phyloP scores from a whole-genome alignment of 1,284 basidiomycete genomes.

The Coniferiporia weirii region DNA sequence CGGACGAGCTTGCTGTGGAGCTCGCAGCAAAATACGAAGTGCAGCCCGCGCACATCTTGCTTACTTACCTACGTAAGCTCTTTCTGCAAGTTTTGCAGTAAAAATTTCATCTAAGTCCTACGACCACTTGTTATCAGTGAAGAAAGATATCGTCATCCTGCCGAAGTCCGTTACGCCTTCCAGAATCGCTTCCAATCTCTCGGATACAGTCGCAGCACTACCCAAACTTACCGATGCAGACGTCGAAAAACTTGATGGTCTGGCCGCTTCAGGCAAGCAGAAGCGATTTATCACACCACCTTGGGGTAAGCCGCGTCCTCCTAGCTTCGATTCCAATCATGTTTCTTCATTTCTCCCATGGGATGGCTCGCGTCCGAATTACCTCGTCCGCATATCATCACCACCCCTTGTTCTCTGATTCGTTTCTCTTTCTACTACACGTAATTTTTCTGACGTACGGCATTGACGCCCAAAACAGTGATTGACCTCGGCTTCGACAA shows the following conservation, averaged over 20 bases:
- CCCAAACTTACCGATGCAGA: conserved; percentile 55
- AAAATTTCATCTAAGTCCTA: conserved; percentile 2
- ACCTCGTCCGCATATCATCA: not conserved
- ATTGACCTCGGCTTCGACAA: conserved; percentile 66
- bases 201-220: conserved; percentile 43
- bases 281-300: conserved; percentile 60
- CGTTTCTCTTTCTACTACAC: not conserved
- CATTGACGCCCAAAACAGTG: conserved; percentile 31
- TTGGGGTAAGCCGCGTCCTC: conserved; percentile 49
- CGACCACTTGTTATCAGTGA: conserved; percentile 35
- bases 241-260: conserved; percentile 54
- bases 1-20: conserved; percentile 46
- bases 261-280: conserved; percentile 70
- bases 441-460: not conserved
- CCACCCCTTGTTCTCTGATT: not conserved
- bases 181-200: conserved; percentile 69
- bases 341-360: not conserved
- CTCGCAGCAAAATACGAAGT: conserved; percentile 52
- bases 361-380: not conserved
- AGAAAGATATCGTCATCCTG: conserved; percentile 61
- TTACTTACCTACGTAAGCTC: conserved; percentile 39
- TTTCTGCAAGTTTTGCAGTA: too few relatives aligned
- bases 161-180: conserved; percentile 74
- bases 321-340: not conserved
- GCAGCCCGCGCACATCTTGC: conserved; percentile 51